Percentiles rank a stretch among this genome's conserved stretches.
These are phyloP conservation scores for Tetrapisispora fleetii DNA, from an alignment of 805 yeast genomes.

Conservation along the genomic window DNA sequence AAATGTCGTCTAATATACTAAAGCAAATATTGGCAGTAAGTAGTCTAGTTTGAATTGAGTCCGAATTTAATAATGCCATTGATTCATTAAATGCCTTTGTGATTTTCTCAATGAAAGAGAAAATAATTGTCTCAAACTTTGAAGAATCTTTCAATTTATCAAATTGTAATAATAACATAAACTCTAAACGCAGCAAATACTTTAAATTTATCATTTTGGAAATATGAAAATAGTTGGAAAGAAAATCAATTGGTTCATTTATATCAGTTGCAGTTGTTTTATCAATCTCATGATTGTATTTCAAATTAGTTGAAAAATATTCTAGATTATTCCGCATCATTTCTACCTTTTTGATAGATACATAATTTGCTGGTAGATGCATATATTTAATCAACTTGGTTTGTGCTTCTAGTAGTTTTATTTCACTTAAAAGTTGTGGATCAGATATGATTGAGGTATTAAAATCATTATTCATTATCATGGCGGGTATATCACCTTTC, in stretches of 20 bases:
- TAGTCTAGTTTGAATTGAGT: not conserved
- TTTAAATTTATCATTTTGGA: slow-evolving; percentile 15
- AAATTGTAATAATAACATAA: slow-evolving; percentile 20
- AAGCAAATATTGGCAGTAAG: not conserved
- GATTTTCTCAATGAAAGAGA: slow-evolving; percentile 15
- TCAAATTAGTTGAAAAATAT: not conserved
- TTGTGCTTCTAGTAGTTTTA: slow-evolving; percentile 9
- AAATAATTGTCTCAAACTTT: slow-evolving; percentile 11
- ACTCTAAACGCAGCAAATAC: slow-evolving; percentile 15
- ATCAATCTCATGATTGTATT: not conserved
- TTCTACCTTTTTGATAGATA: slow-evolving; percentile 10
- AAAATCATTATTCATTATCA: slow-evolving; percentile 7
- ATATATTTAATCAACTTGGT: slow-evolving; percentile 13
- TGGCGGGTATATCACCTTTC: slow-evolving; percentile 22
- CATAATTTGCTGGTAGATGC: slow-evolving; percentile 13
- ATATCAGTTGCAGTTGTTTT: not conserved
- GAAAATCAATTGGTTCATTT: not conserved
- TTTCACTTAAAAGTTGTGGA: slow-evolving; percentile 8
- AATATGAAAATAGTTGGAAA: not conserved
- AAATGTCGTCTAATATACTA: not conserved
- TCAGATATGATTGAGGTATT: slow-evolving; percentile 17
- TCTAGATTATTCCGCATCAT: slow-evolving; percentile 3
- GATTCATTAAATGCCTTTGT: slow-evolving; percentile 15
- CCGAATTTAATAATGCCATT: slow-evolving; percentile 4
- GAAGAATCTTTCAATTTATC: slow-evolving; percentile 12